Percentiles rank a stretch among this genome's conserved stretches.
Evolutionary conservation across 257 asterid genomes (phyloP).

Genomic region (Cynanchum wilfordii): DNA sequence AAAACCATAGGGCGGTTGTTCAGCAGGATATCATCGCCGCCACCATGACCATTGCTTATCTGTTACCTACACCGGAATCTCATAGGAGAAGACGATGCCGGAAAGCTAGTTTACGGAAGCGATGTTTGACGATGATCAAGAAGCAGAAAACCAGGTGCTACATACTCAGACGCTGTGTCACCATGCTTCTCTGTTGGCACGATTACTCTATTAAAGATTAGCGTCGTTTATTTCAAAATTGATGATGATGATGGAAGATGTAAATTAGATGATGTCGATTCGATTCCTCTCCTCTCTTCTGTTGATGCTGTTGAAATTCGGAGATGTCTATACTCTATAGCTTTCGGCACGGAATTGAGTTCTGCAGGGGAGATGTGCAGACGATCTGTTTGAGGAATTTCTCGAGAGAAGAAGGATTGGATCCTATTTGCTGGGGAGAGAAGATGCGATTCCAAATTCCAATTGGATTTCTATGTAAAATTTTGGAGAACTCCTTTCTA

Average conservation of each 20-base stretch:
- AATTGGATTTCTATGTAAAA: neutral
- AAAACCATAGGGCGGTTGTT: neutral
- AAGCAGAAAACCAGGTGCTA: constrained; percentile 37
- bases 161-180: constrained; percentile 38
- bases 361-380: neutral
- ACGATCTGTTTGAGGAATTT: neutral
- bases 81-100: constrained; percentile 14
- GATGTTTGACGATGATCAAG: constrained; percentile 32
- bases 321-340: neutral
- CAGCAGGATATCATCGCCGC: neutral
- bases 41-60: constrained; percentile 11
- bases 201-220: constrained; percentile 29
- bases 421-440: neutral
- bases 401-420: neutral
- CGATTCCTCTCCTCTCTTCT: neutral
- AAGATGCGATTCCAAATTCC: neutral
- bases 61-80: constrained; percentile 13
- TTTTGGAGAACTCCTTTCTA: neutral
- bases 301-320: neutral
- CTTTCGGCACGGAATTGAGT: neutral
- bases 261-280: neutral
- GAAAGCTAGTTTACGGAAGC: constrained; percentile 21
- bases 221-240: neutral
- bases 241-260: neutral
- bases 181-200: constrained; percentile 40